These are phyloP conservation scores for Coniochaeta ligniaria DNA, from an alignment of 2,329 filamentous ascomycete genomes.

Conservation along the genomic window DNA sequence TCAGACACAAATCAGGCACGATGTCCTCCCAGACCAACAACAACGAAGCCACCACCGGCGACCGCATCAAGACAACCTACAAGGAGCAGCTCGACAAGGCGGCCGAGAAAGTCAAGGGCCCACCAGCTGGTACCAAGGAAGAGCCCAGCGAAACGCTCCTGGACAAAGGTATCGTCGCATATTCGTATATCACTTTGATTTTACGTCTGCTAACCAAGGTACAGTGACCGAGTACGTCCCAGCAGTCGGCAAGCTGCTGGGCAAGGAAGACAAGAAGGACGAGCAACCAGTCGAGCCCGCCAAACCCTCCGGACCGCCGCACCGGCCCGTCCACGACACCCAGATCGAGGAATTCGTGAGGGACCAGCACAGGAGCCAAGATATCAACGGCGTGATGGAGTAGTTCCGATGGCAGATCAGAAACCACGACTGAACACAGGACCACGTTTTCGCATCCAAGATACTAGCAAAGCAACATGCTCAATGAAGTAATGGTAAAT, in stretches of 20 bases:
- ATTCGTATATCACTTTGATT: background rate
- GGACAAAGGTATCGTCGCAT: conserved; percentile 7
- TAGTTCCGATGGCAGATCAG: background rate
- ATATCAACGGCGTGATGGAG: conserved; percentile 3
- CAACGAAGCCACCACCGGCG: conserved; percentile 5
- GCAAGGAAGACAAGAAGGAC: conserved; percentile 20
- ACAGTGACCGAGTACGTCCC: conserved; percentile 32
- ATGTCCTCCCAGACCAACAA: conserved; percentile 2
- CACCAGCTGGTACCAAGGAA: conserved; percentile 12
- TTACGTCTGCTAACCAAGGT: background rate
- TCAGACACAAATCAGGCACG: background rate
- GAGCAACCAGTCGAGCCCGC: conserved; percentile 7
- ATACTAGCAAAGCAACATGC: background rate
- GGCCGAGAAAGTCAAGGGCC: conserved; percentile 16
- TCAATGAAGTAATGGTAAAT: background rate
- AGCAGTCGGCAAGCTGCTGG: conserved; percentile 32
- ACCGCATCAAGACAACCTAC: conserved; percentile 17
- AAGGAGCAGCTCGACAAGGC: conserved; percentile 37
- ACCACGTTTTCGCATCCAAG: background rate
- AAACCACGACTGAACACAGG: background rate
- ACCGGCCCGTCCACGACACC: conserved; percentile 36
- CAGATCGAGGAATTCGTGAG: conserved; percentile 46
- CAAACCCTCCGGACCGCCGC: conserved; percentile 26
- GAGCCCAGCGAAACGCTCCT: background rate
- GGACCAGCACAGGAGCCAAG: conserved; percentile 43